Conservation (phyloP, 2,329 filamentous ascomycete species). For the Simplicillium aogashimaense region DNA sequence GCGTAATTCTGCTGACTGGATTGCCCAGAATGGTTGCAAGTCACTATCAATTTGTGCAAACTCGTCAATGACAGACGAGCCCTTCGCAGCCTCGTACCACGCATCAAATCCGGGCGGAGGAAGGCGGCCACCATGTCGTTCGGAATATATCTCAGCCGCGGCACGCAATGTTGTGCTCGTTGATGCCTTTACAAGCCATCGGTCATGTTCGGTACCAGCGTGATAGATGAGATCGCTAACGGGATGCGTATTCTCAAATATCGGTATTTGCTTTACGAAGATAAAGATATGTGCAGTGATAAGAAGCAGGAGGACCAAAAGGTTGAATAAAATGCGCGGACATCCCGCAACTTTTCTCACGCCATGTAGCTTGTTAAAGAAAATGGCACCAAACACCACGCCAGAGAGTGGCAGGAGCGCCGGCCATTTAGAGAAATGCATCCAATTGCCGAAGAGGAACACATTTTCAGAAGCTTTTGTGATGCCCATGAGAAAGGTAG, state of each 20-base stretch:
- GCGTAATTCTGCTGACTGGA: conserved; percentile 59
- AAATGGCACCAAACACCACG: conserved; percentile 5
- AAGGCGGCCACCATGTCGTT: conserved; percentile 49
- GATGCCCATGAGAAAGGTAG: conserved; percentile 33
- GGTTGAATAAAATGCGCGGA: conserved; percentile 18
- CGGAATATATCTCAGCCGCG: conserved; percentile 38
- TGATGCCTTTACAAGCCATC: conserved; percentile 37
- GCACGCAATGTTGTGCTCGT: conserved; percentile 35
- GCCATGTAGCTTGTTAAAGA: conserved; percentile 1
- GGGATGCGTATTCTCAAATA: conserved; percentile 28
- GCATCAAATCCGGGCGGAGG: conserved; percentile 76
- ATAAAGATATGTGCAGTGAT: conserved; percentile 26
- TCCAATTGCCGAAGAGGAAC: conserved; percentile 31
- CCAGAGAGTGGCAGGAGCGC: conserved; percentile 26
- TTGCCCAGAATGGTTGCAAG: conserved; percentile 66
- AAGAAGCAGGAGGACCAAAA: conserved; percentile 26
- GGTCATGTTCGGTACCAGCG: conserved; percentile 33
- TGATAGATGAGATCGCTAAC: conserved; percentile 39
- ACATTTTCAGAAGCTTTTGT: conserved; percentile 24
- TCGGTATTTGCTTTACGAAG: conserved; percentile 17
- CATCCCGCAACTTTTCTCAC: not conserved
- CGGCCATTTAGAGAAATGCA: conserved; percentile 25
- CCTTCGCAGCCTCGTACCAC: conserved; percentile 71
- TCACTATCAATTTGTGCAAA: conserved; percentile 72
- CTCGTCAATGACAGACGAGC: conserved; percentile 68